Evolutionary conservation across 192 early-diverging fungal genomes (phyloP), one percentile per base, ranked within the genome.

Genomic region (Entrophospora sp.): DNA sequence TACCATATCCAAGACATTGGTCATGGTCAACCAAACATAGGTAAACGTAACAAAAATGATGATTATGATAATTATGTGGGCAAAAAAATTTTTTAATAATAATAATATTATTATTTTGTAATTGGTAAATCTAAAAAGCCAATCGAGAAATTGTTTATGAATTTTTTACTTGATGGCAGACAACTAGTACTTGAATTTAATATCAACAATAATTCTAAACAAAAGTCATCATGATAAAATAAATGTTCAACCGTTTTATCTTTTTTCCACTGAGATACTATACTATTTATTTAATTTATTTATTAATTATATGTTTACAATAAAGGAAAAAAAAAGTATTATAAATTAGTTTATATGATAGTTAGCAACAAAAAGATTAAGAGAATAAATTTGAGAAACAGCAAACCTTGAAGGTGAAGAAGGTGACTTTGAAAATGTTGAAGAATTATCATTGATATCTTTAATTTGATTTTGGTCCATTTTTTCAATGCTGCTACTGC

Each of bases 81-180:
- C n/a, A n/a, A n/a, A n/a, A n/a, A n/a, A n/a, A n/a, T n/a, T n/a
- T n/a, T n/a, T n/a, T n/a, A n/a, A n/a, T n/a, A n/a, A n/a, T n/a
- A n/a, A n/a, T n/a, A n/a, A n/a, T n/a, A n/a, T n/a, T n/a, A n/a
- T n/a, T n/a, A n/a, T n/a, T n/a, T n/a, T n/a, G n/a, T n/a, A n/a
- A n/a, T n/a, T n/a, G n/a, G n/a, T n/a, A n/a, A n/a, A 61, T 64
- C 62, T 30, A 64, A 35, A 51, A 64, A 64, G 32, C 62, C 62
- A 31, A 64, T 46, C 16, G 8, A 51, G 20, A 64, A 64, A 25
- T 36, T 46, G 32, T 64, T 65, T 36, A 65, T 65, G 30, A 27
- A 5, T 16, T 20, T 51, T 30, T 65, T 51, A 53, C 64, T 65
- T 7, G 18, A 4, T 30, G 64, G 49, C 30, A 65, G 22, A 40